Conservation (phyloP, 345 rosid species). For the Corchorus olitorius region DNA sequence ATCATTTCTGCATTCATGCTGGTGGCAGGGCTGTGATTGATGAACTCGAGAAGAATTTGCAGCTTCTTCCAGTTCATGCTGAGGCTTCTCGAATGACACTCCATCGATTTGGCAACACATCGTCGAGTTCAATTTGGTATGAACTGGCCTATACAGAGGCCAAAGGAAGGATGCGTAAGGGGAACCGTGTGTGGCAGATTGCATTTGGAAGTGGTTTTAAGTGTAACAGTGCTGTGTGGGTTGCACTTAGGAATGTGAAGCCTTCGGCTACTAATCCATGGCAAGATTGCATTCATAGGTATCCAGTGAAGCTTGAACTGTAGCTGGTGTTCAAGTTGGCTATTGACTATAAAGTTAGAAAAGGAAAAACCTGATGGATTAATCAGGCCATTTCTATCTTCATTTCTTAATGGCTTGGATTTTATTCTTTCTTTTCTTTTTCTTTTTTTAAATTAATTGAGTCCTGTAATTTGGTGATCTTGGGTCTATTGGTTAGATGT, state of each 20-base stretch:
- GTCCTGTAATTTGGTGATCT: conserved; percentile 20
- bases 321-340: conserved; percentile 29
- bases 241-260: conserved; percentile 54
- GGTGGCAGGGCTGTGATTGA: conserved; percentile 95
- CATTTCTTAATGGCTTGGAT: conserved; percentile 9
- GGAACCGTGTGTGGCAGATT: conserved; percentile 89
- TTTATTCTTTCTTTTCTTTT: not conserved
- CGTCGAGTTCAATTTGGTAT: conserved; percentile 93
- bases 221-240: conserved; percentile 90
- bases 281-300: conserved; percentile 71
- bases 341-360: conserved; percentile 11
- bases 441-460: not conserved
- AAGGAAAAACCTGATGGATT: conserved; percentile 18
- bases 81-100: conserved; percentile 93
- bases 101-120: conserved; percentile 88
- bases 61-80: conserved; percentile 64
- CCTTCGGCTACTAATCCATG: conserved; percentile 68
- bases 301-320: conserved; percentile 60
- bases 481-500: conserved; percentile 12
- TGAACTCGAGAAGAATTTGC: conserved; percentile 92
- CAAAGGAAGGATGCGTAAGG: conserved; percentile 76
- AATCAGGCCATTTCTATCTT: conserved; percentile 9
- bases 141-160: conserved; percentile 85
- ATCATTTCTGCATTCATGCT: conserved; percentile 89
- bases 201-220: conserved; percentile 93